Percentiles rank a stretch among this genome's conserved stretches.
Conservation (phyloP, 169 alveolate genomes). For the Amoebophrya sp. region DNA sequence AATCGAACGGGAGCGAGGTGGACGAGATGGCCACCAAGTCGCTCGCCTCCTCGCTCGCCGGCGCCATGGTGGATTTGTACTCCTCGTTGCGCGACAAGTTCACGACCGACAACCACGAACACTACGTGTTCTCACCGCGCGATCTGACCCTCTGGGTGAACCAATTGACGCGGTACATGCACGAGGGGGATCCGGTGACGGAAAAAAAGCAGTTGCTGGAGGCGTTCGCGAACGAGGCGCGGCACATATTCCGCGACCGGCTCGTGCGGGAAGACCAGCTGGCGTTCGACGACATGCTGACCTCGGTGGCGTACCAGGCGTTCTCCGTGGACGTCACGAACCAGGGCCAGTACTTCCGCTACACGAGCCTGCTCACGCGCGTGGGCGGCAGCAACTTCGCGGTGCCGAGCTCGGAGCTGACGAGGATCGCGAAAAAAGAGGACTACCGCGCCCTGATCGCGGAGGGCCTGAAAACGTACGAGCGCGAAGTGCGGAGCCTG, state of each 20-base stretch:
- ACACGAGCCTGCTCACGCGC: slow-evolving; percentile 23
- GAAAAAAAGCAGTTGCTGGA: slow-evolving; percentile 39
- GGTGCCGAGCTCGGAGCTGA: not conserved
- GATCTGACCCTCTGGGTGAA: slow-evolving; percentile 60
- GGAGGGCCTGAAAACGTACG: slow-evolving; percentile 55
- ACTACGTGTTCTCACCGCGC: slow-evolving; percentile 75
- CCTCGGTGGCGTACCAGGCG: slow-evolving; percentile 13
- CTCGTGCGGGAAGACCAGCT: slow-evolving; percentile 53
- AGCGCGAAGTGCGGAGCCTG: slow-evolving; percentile 70
- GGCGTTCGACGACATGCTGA: slow-evolving; percentile 49
- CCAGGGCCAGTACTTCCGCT: not conserved
- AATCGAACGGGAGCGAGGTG: slow-evolving; percentile 17
- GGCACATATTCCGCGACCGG: slow-evolving; percentile 68
- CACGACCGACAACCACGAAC: slow-evolving; percentile 69
- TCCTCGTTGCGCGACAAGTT: slow-evolving; percentile 45
- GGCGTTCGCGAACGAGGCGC: slow-evolving; percentile 57
- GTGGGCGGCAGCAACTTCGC: not conserved
- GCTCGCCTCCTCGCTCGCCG: slow-evolving; percentile 47
- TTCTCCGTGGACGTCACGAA: not conserved
- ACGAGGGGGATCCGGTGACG: slow-evolving; percentile 21
- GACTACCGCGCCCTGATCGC: slow-evolving; percentile 47
- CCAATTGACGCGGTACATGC: slow-evolving; percentile 60
- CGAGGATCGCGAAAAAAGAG: not conserved
- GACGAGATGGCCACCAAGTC: slow-evolving; percentile 33
- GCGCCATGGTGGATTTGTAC: slow-evolving; percentile 54